Evolutionary conservation across 305 asterid genomes (phyloP), one percentile per base, ranked within the genome.

Genomic region (Rubia tinctorum): DNA sequence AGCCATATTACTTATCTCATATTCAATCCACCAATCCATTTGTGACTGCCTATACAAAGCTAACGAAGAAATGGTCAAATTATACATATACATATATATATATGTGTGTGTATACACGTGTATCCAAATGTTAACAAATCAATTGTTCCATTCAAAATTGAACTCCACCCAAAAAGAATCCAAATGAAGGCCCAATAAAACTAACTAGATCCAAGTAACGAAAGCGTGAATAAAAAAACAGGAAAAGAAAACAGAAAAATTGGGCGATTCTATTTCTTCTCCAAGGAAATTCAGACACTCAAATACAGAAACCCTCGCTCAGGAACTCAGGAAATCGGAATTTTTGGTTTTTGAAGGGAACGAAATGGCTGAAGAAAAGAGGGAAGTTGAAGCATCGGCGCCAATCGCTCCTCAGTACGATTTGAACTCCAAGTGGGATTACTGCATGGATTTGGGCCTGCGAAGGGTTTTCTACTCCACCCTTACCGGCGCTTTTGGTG

Each of bases 391-490:
- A 69, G 30, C 74, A 37, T 74, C 66, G 66, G 75, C 73, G 44
- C 11, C 82, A 56, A 69, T 86, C 78, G 90, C 93, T 30, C 77
- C 86, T 30, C 79, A 82, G 56, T 86, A 86, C 84, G 88, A 94
- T 81, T 78, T 90, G 87, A 82, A 90, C 75, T 91, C 96, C 14
- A 94, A 90, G 75, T 91, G 97, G 99, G 99, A 94, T 71, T 93
- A 94, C 25, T 91, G 88, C 64, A 83, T 90, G 78, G 97, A 91
- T 86, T 90, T 94, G 78, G 89, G 92, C 53, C 39, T 89, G 44
- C 97, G 97, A 73, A 95, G 95, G 44, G 84, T 89, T 77, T 88
- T 88, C 63, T 91, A 90, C 84, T 84, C 91, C 67, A 86, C 97
- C n/a, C 75, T 87, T 45, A 79, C 91, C 76, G 97, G 97, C 59